These are phyloP conservation scores for Pinus taeda DNA, from an alignment of 75 land plant genomes.

Conservation along the genomic window DNA sequence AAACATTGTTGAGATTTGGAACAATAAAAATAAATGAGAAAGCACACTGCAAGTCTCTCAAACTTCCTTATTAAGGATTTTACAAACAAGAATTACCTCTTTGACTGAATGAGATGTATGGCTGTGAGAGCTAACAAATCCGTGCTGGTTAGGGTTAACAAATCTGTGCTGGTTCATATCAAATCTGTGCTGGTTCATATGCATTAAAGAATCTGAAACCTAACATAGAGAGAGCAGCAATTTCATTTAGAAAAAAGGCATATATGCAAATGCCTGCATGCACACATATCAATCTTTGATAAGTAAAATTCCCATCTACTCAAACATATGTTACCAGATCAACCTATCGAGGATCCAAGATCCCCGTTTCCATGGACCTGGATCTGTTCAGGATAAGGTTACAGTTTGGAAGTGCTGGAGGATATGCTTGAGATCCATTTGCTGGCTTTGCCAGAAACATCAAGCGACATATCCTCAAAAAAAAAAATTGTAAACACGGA, in stretches of 20 bases:
- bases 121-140: slow-evolving; percentile 7
- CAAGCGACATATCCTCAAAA: too few species aligned
- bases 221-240: not conserved
- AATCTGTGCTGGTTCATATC: too few species aligned
- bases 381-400: too few species aligned
- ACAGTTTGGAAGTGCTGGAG: too few species aligned
- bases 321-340: not conserved
- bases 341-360: too few species aligned
- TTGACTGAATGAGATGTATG: slow-evolving; percentile 18
- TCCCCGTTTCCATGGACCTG: too few species aligned
- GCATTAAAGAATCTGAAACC: slow-evolving; percentile 14
- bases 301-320: not conserved
- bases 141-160: not conserved
- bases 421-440: too few species aligned
- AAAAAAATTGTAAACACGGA: too few species aligned
- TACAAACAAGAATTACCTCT: slow-evolving; percentile 14
- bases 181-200: slow-evolving; percentile 2
- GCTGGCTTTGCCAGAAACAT: too few species aligned
- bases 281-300: not conserved
- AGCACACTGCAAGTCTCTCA: not conserved
- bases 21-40: not conserved
- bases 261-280: not conserved
- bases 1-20: slow-evolving; percentile 1
- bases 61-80: not conserved
- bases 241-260: not conserved